Evolutionary conservation across 768 basidiomycete genomes (phyloP).

Genomic region (Lentinula aciculospora): DNA sequence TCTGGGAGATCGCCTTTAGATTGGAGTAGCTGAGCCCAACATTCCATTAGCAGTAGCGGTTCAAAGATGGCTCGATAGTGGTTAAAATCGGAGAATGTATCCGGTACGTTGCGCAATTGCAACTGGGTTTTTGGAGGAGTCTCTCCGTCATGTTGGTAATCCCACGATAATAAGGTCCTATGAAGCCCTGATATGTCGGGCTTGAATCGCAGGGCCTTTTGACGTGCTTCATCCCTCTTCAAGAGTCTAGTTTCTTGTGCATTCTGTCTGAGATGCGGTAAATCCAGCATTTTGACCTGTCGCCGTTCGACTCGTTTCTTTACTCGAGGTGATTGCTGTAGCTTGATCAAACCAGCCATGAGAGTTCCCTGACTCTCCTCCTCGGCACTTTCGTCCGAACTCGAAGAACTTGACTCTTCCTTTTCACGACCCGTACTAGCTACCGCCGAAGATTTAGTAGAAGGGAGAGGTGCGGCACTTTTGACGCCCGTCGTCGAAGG

Average conservation of each 20-base stretch:
- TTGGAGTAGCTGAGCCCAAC: constrained; percentile 83
- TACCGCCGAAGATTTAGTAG: constrained; percentile 9
- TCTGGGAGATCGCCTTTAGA: constrained; percentile 65
- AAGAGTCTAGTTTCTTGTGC: constrained; percentile 44
- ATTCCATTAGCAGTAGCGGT: constrained; percentile 82
- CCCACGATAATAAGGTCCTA: constrained; percentile 77
- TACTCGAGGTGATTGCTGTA: constrained; percentile 57
- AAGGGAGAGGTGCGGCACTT: constrained; percentile 11
- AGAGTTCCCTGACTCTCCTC: constrained; percentile 39
- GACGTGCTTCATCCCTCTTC: constrained; percentile 56
- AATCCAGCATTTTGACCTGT: constrained; percentile 58
- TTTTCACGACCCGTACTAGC: constrained; percentile 9
- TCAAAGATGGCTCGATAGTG: constrained; percentile 77
- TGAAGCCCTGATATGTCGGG: constrained; percentile 82
- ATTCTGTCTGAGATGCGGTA: constrained; percentile 35
- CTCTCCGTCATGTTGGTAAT: constrained; percentile 63
- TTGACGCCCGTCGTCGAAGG: constrained; percentile 16
- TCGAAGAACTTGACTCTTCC: constrained; percentile 34
- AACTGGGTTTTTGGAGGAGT: constrained; percentile 52
- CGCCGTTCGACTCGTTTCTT: constrained; percentile 54
- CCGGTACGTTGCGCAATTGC: constrained; percentile 45
- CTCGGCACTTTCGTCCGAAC: constrained; percentile 39
- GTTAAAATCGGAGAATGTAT: constrained; percentile 54
- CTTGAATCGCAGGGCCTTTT: constrained; percentile 63
- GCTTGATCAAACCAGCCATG: constrained; percentile 49